Base-by-base conservation (phyloP, 2,329 filamentous ascomycete species). In the Scedosporium apiospermum region DNA sequence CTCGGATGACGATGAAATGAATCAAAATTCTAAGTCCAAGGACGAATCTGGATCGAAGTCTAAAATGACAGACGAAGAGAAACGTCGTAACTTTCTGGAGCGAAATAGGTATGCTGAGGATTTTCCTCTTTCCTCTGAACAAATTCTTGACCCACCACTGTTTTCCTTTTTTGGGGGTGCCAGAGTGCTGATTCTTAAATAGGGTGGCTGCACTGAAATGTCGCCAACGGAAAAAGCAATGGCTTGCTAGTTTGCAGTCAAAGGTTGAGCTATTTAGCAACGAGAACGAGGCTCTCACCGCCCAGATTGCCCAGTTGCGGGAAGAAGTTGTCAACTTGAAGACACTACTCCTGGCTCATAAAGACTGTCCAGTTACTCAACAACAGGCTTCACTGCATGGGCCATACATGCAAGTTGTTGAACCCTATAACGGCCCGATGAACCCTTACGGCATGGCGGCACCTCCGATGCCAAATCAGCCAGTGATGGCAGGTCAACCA, bases 61-160 rank as follows among this genome's bases (percentile, higher is more conserved):
- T 0, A 97, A 96, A 80, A 96, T 97, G 91, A 97, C 93, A 0
- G 95, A 98, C 63, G 95, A 98, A 71, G 95, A 99, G 78, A 99
- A 99, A 80, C 85, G 95, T 51, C 96, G 96, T 78, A 99, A 98
- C 73, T 99, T 99, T 75, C 80, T 99, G 2, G 95, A 99, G 72
- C 84, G 95, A 30, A 99, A 99, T 74, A 87, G 93, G 93, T 96
- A 85, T 70, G 85, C 10, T 14, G 6, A 4, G 10, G 34, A 38
- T 38, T 77, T 58, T 53, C 58, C 6, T 30, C 9, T 77, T 58
- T 53, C 58, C 6, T 30, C 9, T 14, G n/a, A 23, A 16, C 23
- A n/a, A n/a, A 27, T 41, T 6, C 21, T 18, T 9, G 10, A 16
- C 1, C 6, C 53, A 16, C 30, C 23, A 23, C 12, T 44, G 14